Base-by-base conservation (phyloP, 2,329 filamentous ascomycete species). In the Cryphonectria radicalis region DNA sequence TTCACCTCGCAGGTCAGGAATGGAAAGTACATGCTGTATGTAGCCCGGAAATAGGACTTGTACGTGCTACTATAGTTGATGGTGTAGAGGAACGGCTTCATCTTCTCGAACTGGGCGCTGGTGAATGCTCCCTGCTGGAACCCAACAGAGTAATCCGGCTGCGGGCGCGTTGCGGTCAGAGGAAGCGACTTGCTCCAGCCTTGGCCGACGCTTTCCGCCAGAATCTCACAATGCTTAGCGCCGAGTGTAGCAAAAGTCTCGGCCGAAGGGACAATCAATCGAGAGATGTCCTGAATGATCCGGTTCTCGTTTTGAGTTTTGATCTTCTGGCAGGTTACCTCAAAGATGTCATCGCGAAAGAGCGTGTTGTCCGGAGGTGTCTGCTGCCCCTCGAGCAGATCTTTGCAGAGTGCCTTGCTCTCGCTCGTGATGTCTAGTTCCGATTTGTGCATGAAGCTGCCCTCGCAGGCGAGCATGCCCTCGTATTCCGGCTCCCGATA, bases 1-100 rank as follows among this genome's bases (percentile, higher is more conserved):
- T 86, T 85, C 0, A 86, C 83, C 75, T 87, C 83, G 75, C 81
- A 84, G 0, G 82, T 81, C 0, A 87, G 77, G 73, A 86, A 87
- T 3, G 83, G 84, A 72, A 88, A 85, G 75, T 28, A 57, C 53
- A 57, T 57, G n/a, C 28, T 17, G 67, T 79, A 82, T 13, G 82
- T 87, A 11, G 75, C 81, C 78, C 84, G 82, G 68, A 86, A 84
- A 4, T 32, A 32, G 32, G 32, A 32, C 32, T 32, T 32, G 3
- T 32, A 4, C 32, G 32, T 32, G 32, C 32, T 32, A 4, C 32
- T 32, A 32, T 77, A 76, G 46, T 82, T 74, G 68, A 80, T 78
- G 66, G 83, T 74, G 63, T 81, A 82, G 8, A 80, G 80, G 8
- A 32, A 32, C 32, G 32, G 32, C 32, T 75, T 70, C 10, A 87